Evolutionary conservation across 2,329 filamentous ascomycete species (phyloP).

Genomic region (Drechslera avenae): DNA sequence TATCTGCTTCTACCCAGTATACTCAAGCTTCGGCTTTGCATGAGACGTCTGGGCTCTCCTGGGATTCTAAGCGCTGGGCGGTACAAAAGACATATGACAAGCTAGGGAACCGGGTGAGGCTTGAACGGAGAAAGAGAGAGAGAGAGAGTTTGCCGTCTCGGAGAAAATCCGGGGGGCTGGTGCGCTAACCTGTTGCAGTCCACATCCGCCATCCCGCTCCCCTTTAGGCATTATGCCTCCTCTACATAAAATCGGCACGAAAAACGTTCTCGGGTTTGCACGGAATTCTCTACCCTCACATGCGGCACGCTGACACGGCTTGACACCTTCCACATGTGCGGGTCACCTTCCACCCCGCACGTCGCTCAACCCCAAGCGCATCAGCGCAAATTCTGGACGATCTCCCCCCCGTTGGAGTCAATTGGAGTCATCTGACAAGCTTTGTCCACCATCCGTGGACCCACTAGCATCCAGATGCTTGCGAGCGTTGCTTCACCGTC

Average conservation of each 20-base stretch:
- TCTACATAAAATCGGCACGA: no score
- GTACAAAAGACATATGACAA: no score
- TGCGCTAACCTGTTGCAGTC: neutral
- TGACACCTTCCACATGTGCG: slow-evolving; percentile 1
- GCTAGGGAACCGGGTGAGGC: no score
- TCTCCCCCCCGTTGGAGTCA: neutral
- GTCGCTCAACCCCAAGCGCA: slow-evolving; percentile 9
- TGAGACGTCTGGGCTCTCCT: slow-evolving; percentile 20
- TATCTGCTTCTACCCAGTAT: slow-evolving; percentile 23
- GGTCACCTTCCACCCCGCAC: slow-evolving; percentile 9
- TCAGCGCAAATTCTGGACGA: neutral
- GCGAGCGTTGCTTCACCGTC: slow-evolving; percentile 5
- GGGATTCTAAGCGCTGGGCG: no score
- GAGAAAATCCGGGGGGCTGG: neutral
- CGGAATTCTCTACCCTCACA: neutral
- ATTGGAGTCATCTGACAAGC: slow-evolving; percentile 10
- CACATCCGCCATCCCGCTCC: no score
- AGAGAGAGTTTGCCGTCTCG: no score
- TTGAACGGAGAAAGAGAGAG: no score
- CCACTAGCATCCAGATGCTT: slow-evolving; percentile 15
- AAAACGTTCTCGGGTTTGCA: no score
- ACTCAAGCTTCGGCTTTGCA: slow-evolving; percentile 19
- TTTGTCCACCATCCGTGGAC: neutral
- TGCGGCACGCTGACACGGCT: neutral
- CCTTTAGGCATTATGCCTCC: no score